These are phyloP conservation scores for Ophidiomyces ophidiicola DNA, from an alignment of 2,329 filamentous ascomycete genomes.

Conservation along the genomic window DNA sequence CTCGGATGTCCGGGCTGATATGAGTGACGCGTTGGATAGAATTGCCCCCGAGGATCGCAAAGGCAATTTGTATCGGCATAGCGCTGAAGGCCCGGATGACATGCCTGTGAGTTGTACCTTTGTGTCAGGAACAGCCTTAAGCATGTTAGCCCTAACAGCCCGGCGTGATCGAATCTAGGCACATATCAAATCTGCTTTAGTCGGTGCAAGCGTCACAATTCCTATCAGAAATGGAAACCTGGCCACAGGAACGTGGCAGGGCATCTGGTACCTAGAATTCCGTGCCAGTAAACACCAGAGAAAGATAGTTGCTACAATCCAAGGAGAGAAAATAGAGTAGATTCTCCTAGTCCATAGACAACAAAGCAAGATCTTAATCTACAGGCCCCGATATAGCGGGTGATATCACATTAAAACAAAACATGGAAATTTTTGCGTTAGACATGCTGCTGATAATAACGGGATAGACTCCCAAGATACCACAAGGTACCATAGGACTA, in stretches of 20 bases:
- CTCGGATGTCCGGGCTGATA: constrained; percentile 73
- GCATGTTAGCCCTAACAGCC: too few species aligned
- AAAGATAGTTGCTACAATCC: constrained; percentile 82
- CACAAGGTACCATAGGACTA: too few species aligned
- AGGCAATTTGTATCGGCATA: constrained; percentile 70
- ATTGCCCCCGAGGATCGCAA: constrained; percentile 73
- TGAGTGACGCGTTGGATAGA: constrained; percentile 85
- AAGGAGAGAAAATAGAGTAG: constrained; percentile 55
- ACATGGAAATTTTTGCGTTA: too few species aligned
- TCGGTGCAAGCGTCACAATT: constrained; percentile 80
- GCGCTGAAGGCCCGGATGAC: constrained; percentile 77
- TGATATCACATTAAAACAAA: too few species aligned
- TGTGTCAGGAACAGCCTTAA: too few species aligned
- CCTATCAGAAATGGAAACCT: constrained; percentile 79
- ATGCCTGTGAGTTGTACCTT: constrained; percentile 85
- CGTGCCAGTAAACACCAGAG: constrained; percentile 61
- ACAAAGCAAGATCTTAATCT: not conserved
- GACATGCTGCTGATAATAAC: too few species aligned
- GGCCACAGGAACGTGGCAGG: constrained; percentile 50
- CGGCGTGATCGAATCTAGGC: too few species aligned
- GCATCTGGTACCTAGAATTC: constrained; percentile 94
- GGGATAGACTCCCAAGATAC: too few species aligned
- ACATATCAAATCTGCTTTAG: constrained; percentile 81
- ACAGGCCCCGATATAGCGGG: not conserved
- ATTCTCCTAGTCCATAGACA: not conserved